A percentile compares a stretch with the other conserved stretches of the same genome.
phyloP scores from a whole-genome alignment of 2,329 filamentous ascomycete genomes.

The Aspergillaceae sp. region DNA sequence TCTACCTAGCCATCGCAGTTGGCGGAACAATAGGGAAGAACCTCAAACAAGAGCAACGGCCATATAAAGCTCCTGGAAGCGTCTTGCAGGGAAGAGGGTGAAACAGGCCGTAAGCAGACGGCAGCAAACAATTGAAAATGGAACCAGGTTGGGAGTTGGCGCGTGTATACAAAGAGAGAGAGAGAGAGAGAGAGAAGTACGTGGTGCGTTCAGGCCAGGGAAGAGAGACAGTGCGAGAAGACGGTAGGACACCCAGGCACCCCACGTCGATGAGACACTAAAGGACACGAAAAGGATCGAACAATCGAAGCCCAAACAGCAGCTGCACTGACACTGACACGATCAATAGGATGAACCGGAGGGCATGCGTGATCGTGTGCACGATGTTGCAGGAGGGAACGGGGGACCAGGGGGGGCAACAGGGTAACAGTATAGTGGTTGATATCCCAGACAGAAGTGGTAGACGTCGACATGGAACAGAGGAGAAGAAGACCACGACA shows the following conservation, averaged over 20 bases:
- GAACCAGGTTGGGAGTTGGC: too few species aligned
- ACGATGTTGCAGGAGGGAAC: neutral
- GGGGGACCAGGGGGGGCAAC: too few species aligned
- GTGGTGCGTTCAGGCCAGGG: neutral
- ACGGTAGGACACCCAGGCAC: too few species aligned
- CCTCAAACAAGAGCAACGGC: neutral
- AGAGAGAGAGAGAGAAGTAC: neutral
- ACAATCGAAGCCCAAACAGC: neutral
- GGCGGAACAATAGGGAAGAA: neutral
- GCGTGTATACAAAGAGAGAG: too few species aligned
- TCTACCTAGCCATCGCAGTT: neutral
- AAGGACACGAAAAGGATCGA: neutral
- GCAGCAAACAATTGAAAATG: neutral
- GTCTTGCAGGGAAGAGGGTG: neutral
- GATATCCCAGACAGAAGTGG: too few species aligned
- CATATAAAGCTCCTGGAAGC: neutral
- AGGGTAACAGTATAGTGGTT: too few species aligned
- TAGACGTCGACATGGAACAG: too few species aligned
- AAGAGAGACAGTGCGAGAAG: neutral
- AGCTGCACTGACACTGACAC: neutral
- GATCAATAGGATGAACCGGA: too few species aligned
- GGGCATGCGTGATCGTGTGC: neutral
- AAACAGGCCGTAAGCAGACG: neutral
- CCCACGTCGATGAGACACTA: neutral
- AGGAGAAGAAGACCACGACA: too few species aligned